Conservation (phyloP, 305 asterid genomes). For the Fraxinus sp. region DNA sequence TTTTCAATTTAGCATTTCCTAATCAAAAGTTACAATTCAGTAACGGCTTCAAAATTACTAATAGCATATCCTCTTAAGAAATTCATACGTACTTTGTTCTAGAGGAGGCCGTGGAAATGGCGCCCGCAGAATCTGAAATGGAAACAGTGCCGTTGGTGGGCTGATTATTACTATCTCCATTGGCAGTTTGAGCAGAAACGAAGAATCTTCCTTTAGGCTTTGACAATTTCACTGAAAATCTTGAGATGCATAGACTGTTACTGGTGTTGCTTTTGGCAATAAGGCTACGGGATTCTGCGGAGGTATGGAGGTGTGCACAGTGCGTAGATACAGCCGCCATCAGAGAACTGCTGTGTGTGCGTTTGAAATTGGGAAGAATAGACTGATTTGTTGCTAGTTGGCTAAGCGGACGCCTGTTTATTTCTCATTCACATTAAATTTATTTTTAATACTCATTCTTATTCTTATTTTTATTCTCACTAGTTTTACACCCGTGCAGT, state of each 20-base stretch:
- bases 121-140: slow-evolving; percentile 38
- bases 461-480: no score
- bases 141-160: slow-evolving; percentile 28
- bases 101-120: slow-evolving; percentile 35
- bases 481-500: no score
- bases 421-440: no score
- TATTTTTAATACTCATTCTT: no score
- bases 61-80: neutral
- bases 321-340: slow-evolving; percentile 65
- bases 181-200: slow-evolving; percentile 43
- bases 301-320: slow-evolving; percentile 25
- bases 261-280: slow-evolving; percentile 9
- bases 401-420: neutral
- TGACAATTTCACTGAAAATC: slow-evolving; percentile 21
- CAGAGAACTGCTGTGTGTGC: neutral
- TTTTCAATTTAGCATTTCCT: neutral
- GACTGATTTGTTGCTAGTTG: neutral
- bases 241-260: slow-evolving; percentile 8
- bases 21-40: neutral
- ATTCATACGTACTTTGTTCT: slow-evolving; percentile 28
- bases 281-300: slow-evolving; percentile 22
- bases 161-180: slow-evolving; percentile 38
- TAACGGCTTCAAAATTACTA: neutral
- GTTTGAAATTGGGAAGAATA: neutral
- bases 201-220: slow-evolving; percentile 28